Evolutionary conservation across 2,329 filamentous ascomycete species (phyloP).

Genomic region (Pseudomassariella vexata): DNA sequence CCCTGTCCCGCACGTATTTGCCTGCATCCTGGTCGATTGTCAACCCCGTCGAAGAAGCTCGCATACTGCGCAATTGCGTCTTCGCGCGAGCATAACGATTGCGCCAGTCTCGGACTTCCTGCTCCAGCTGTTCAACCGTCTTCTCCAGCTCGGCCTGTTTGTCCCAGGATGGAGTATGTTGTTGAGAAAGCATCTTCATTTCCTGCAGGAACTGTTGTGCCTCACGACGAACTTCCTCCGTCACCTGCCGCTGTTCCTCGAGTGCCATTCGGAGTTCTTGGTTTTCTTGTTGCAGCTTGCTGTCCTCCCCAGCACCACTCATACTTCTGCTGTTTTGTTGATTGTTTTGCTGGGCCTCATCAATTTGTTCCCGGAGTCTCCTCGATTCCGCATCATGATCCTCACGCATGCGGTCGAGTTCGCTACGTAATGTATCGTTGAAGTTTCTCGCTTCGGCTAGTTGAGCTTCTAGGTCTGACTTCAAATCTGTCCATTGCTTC

Average conservation of each 20-base stretch:
- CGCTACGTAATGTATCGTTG: conserved; percentile 73
- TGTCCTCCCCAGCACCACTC: conserved; percentile 33
- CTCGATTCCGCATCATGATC: conserved; percentile 61
- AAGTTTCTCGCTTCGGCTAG: conserved; percentile 67
- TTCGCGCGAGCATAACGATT: conserved; percentile 82
- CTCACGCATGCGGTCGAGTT: conserved; percentile 67
- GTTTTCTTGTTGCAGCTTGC: conserved; percentile 62
- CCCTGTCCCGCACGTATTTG: conserved; percentile 58
- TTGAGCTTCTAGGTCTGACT: conserved; percentile 64
- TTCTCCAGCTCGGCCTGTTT: conserved; percentile 73
- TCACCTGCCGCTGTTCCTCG: conserved; percentile 71
- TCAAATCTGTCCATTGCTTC: conserved; percentile 64
- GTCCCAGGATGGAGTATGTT: conserved; percentile 72
- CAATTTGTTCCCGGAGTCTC: conserved; percentile 59
- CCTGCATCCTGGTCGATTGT: conserved; percentile 64
- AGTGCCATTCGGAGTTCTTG: conserved; percentile 60
- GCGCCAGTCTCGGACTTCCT: conserved; percentile 85
- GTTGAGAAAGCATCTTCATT: conserved; percentile 80
- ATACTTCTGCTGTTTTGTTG: conserved; percentile 25
- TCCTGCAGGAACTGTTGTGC: conserved; percentile 79
- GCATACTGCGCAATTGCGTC: conserved; percentile 76
- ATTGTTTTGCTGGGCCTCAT: conserved; percentile 38
- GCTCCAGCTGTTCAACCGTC: conserved; percentile 70
- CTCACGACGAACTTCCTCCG: conserved; percentile 80
- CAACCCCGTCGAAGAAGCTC: conserved; percentile 73